A percentile compares a stretch with the other conserved stretches of the same genome.
These are phyloP conservation scores for Yarrowia sp. DNA, from an alignment of 805 yeast genomes.

Conservation along the genomic window DNA sequence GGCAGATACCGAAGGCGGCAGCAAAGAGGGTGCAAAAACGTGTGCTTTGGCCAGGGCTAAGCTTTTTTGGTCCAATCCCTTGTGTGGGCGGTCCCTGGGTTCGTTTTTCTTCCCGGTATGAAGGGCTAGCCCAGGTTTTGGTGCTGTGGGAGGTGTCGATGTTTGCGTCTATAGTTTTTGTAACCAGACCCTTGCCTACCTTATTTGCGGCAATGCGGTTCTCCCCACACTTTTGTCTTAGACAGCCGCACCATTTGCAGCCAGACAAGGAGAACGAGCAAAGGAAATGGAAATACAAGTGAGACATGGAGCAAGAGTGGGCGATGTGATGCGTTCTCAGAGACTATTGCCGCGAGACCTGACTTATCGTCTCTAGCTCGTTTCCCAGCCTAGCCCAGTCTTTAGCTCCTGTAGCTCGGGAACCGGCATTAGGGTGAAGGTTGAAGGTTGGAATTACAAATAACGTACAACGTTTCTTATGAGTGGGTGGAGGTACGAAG, in stretches of 20 bases:
- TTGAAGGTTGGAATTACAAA: too few relatives aligned
- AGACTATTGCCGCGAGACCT: neutral
- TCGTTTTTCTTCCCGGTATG: neutral
- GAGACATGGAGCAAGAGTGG: neutral
- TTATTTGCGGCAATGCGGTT: constrained; percentile 10
- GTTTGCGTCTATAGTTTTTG: neutral
- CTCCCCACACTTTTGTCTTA: constrained; percentile 20
- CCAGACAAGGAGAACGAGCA: neutral
- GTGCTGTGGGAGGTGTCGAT: too few relatives aligned
- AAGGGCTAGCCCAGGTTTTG: neutral
- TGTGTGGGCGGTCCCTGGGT: neutral
- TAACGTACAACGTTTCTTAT: too few relatives aligned
- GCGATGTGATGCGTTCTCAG: neutral
- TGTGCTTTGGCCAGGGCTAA: neutral
- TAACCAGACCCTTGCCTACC: neutral
- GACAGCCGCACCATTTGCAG: constrained; percentile 11
- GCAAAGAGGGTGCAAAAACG: too few relatives aligned
- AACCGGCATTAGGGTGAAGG: neutral
- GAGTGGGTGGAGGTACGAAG: too few relatives aligned
- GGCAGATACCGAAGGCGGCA: constrained; percentile 3
- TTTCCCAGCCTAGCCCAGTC: too few relatives aligned
- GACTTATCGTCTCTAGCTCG: too few relatives aligned
- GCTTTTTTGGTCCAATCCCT: neutral
- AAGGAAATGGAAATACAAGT: constrained; percentile 8
- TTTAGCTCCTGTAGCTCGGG: neutral